Base-by-base conservation (phyloP, 2,329 filamentous ascomycete species). In the Aspergillus neotritici region DNA sequence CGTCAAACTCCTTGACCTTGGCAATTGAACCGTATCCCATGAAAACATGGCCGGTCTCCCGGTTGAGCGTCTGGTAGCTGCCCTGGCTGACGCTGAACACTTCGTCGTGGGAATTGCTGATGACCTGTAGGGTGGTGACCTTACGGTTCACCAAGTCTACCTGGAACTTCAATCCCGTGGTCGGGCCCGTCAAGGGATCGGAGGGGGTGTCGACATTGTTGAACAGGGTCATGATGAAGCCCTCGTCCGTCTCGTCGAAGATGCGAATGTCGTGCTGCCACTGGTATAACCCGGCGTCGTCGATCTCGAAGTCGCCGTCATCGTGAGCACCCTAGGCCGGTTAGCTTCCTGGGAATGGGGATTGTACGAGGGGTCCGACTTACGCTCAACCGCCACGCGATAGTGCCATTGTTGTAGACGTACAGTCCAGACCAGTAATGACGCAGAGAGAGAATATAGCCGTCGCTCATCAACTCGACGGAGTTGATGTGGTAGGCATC, bases 181-280 rank as follows among this genome's bases (percentile, higher is more conserved):
- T 50, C 4, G 53, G 44, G 4, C 43, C 48, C 2, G 49, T 47
- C 13, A 44, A 44, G 21, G 21, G 21, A 9, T 56, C 51, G 11
- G 47, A 53, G 1, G 53, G 51, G n/a, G 55, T 57, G 43, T 63
- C 59, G 41, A 54, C 55, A 31, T 64, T 62, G 47, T 63, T 64
- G 44, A 64, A 62, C 40, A 62, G 43, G 33, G 50, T 58, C 13
- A 68, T 41, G 8, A 59, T 51, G 38, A 67, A 51, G 14, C 58
- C 57, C 5, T 59, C 56, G 21, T 58, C 53, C 29, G 66, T 62
- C 34, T 61, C 49, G 46, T 64, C 62, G 49, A 57, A 61, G 37
- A 67, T 43, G 30, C 66, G 64, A 9, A 66, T 63, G 46, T 65
- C 55, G 37, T 65, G 62, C 49, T 64, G 62, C 62, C 62, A 65